These are phyloP conservation scores for Alternaria longipes DNA, from an alignment of 2,329 filamentous ascomycete genomes.

Conservation along the genomic window DNA sequence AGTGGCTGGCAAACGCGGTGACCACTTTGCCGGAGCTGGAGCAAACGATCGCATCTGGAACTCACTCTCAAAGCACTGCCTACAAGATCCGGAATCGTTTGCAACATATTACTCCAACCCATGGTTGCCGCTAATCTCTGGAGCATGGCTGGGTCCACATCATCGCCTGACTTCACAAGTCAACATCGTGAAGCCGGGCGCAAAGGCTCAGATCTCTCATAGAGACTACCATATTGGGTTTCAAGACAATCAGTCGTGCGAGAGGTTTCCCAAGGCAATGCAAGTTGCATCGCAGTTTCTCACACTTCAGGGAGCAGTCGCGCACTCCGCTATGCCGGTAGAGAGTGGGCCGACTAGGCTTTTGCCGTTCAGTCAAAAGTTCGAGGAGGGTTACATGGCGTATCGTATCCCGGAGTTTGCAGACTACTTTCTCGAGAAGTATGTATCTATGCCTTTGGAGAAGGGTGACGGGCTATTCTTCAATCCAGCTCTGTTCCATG, in stretches of 20 bases:
- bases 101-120: slow-evolving; percentile 68
- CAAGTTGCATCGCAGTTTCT: slow-evolving; percentile 66
- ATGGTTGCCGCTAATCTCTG: slow-evolving; percentile 62
- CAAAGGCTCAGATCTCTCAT: slow-evolving; percentile 65
- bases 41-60: slow-evolving; percentile 72
- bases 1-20: slow-evolving; percentile 57
- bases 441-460: slow-evolving; percentile 62
- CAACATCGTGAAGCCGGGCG: slow-evolving; percentile 69
- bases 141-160: slow-evolving; percentile 67
- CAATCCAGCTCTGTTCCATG: slow-evolving; percentile 70
- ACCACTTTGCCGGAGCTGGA: slow-evolving; percentile 67
- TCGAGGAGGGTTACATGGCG: slow-evolving; percentile 66
- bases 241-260: slow-evolving; percentile 59
- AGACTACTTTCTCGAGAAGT: slow-evolving; percentile 63
- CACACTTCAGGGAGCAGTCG: slow-evolving; percentile 70
- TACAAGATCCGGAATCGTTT: slow-evolving; percentile 63
- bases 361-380: slow-evolving; percentile 68
- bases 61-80: slow-evolving; percentile 69
- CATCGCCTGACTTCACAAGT: slow-evolving; percentile 70
- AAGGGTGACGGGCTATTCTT: slow-evolving; percentile 71
- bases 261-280: slow-evolving; percentile 61
- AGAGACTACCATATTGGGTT: slow-evolving; percentile 73
- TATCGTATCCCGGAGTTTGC: slow-evolving; percentile 64
- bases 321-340: slow-evolving; percentile 68
- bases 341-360: slow-evolving; percentile 68